Conservation (phyloP, 2,329 filamentous ascomycete genomes). For the Claviceps sp. region DNA sequence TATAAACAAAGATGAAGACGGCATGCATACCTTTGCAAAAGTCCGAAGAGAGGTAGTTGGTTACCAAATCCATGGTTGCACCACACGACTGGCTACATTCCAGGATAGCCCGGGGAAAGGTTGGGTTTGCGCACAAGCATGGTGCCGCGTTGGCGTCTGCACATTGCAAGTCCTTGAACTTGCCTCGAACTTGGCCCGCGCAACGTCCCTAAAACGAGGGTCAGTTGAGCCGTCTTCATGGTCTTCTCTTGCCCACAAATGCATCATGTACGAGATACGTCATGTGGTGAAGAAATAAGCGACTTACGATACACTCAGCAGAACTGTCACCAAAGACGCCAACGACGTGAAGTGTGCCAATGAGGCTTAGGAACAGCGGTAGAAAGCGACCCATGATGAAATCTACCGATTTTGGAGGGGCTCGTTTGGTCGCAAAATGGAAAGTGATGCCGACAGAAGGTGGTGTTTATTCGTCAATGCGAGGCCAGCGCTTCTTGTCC, state of each 20-base stretch:
- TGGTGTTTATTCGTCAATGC: not conserved
- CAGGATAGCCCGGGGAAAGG: conserved; percentile 22
- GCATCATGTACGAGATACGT: not conserved
- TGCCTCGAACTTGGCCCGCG: conserved; percentile 8
- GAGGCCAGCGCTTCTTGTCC: not conserved
- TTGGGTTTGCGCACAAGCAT: conserved; percentile 27
- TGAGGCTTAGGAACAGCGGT: conserved; percentile 12
- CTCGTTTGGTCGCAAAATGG: not conserved
- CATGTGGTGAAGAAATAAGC: not conserved
- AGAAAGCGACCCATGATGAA: conserved; percentile 6
- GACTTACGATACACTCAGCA: conserved; percentile 20
- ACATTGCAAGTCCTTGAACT: conserved; percentile 14
- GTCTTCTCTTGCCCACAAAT: not conserved
- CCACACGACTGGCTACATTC: conserved; percentile 23
- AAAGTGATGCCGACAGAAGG: not conserved
- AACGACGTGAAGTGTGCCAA: conserved; percentile 16
- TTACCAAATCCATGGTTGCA: conserved; percentile 11
- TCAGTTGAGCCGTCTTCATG: not conserved
- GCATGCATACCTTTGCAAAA: conserved; percentile 15
- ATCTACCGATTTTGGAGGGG: too few species aligned
- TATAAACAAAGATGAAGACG: not conserved
- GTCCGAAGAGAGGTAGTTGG: conserved; percentile 8
- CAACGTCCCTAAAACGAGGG: conserved; percentile 10
- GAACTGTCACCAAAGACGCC: conserved; percentile 13
- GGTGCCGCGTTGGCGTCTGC: conserved; percentile 16